Percentiles rank a stretch among this genome's conserved stretches.
Evolutionary conservation across 192 early-diverging fungal genomes (phyloP).

Genomic region (Gigaspora rosea): DNA sequence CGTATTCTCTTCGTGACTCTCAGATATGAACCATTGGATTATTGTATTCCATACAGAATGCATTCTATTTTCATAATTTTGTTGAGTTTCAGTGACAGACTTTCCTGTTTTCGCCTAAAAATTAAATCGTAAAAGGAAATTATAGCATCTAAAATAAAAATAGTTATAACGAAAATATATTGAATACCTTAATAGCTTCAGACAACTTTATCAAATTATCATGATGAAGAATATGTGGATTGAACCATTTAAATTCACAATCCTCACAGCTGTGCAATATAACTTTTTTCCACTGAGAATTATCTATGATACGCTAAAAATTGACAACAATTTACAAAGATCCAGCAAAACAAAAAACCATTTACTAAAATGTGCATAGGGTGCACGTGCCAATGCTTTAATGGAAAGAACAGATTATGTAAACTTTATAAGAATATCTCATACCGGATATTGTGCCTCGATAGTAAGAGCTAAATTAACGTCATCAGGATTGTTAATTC

Average conservation of each 20-base stretch:
- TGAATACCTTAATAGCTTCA: constrained; percentile 10
- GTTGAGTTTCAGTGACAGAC: neutral
- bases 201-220: constrained; percentile 18
- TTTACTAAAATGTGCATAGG: too few species aligned
- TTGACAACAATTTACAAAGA: neutral
- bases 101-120: neutral
- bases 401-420: too few species aligned
- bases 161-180: neutral
- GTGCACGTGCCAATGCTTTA: too few species aligned
- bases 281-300: neutral
- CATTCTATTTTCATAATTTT: constrained; percentile 52
- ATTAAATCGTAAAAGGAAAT: neutral
- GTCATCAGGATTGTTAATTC: constrained; percentile 57
- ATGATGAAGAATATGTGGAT: neutral
- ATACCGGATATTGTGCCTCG: constrained; percentile 39
- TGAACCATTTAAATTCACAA: neutral
- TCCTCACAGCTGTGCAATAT: neutral
- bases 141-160: neutral
- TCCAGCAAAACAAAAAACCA: too few species aligned
- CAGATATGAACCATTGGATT: neutral
- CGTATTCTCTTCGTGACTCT: constrained; percentile 18
- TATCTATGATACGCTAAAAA: constrained; percentile 6
- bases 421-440: neutral
- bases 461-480: constrained; percentile 53
- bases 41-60: constrained; percentile 56